Evolutionary conservation across 2,329 filamentous ascomycete species (phyloP), one percentile per base, ranked within the genome.

Genomic region (Epichloe gansuensis): DNA sequence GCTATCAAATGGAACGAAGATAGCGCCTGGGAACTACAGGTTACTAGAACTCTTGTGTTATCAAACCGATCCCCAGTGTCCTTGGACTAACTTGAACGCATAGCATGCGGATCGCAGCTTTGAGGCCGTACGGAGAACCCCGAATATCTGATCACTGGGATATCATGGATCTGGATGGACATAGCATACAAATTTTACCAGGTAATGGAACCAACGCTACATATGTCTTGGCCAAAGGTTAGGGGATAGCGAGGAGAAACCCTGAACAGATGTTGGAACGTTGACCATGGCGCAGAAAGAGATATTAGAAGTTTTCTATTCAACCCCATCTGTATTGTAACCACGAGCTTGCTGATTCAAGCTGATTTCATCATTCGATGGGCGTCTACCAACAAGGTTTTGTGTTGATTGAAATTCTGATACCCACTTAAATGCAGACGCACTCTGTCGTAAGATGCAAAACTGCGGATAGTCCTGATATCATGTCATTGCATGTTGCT

Each of bases 101-200:
- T 12, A 69, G 69, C 5, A 68, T 72, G 60, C 69, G 71, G 9
- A 69, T 73, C 46, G 71, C 70, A 5, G 69, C 69, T 0, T 57
- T 73, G 15, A 62, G 66, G 37, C 69, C 71, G 1, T 72, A 73
- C 34, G 71, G 71, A 0, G 69, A 71, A 35, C 69, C 67, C 0
- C 59, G 64, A 5, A 63, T 70, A 11, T 65, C 70, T 1, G 67
- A 67, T 41, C 70, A 72, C 51, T 73, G 70, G 71, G 68, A 73
- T 38, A 58, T 71, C 44, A 69, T 69, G 65, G 54, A 55, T 41
- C 57, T 60, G 42, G 39, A 53, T 28, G 23, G 43, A 34, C 61
- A 64, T 6, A 62, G 63, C 48, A 63, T 72, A 51, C 61, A 65
- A 52, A 61, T 72, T 9, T 52, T 67, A n/a, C 62, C 66, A 11